Evolutionary conservation across 768 basidiomycete species (phyloP), one percentile per base, ranked within the genome.

Genomic region (Megacollybia marginata): DNA sequence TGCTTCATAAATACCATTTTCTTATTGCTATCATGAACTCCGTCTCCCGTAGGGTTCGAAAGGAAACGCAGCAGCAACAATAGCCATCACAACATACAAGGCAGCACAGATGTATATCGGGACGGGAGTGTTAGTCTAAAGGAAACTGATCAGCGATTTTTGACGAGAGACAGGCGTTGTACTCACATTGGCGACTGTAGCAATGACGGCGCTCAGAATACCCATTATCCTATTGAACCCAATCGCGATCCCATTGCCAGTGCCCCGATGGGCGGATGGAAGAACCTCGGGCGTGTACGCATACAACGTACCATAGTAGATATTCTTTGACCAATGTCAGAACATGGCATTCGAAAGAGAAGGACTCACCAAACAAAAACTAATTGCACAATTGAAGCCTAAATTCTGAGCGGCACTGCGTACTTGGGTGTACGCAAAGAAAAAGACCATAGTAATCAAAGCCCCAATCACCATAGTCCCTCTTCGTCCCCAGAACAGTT

Each of bases 191-290:
- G 53, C 54, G 50, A 54, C 52, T 20, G 54, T 53, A 0, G 55
- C 55, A n/a, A 59, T 59, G 19, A 59, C 58, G 1, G 71, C 52
- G 46, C 71, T 74, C 70, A 81, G 78, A 54, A 84, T 70, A 19
- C 82, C 82, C 49, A 80, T 80, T 36, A 84, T 57, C 15, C 81
- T 70, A 57, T 76, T 80, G 12, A 76, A 71, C 12, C 69, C 66
- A 2, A 78, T 67, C 19, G 75, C 75, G 33, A 82, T 64, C 10
- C 74, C 78, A 40, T 75, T 78, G 19, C 80, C 80, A 1, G 79
- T 81, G 10, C 80, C 79, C 49, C 75, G 65, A 44, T 74, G 69
- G 50, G 65, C 73, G 3, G 78, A 74, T 12, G 78, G 78, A 63
- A 80, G 79, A 16, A 80, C 51, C 56, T 80, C 76, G 16, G 78